phyloP scores from a whole-genome alignment of 2,329 filamentous ascomycete genomes.

The Trichophyton equinum region DNA sequence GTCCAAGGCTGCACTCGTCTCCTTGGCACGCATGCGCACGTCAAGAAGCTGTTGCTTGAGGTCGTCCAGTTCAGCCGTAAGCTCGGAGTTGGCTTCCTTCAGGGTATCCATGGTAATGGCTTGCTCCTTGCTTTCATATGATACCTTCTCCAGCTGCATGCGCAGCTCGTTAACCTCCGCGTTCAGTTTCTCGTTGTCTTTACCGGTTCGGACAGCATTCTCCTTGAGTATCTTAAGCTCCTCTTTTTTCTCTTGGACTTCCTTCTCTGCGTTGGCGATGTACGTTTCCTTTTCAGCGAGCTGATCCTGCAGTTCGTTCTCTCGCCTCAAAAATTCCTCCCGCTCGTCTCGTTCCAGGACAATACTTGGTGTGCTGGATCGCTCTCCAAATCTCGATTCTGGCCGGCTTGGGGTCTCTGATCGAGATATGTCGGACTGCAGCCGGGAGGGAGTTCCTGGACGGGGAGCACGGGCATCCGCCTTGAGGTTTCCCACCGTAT shows the following conservation, averaged over 20 bases:
- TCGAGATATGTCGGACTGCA: constrained; percentile 33
- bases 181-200: constrained; percentile 78
- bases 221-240: constrained; percentile 79
- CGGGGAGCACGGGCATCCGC: constrained; percentile 34
- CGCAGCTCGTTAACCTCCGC: constrained; percentile 83
- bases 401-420: constrained; percentile 50
- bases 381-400: constrained; percentile 60
- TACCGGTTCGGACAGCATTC: constrained; percentile 66
- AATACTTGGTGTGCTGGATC: constrained; percentile 74
- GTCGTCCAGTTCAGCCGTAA: constrained; percentile 84
- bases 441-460: constrained; percentile 30
- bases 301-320: constrained; percentile 96
- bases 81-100: constrained; percentile 88
- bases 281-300: constrained; percentile 82
- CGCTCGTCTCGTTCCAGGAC: constrained; percentile 90
- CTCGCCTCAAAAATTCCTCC: constrained; percentile 85
- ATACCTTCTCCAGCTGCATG: constrained; percentile 92
- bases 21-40: constrained; percentile 91
- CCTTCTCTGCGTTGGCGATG: constrained; percentile 66
- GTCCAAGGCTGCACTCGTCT: constrained; percentile 76
- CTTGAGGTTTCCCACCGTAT: constrained; percentile 39
- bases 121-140: constrained; percentile 92
- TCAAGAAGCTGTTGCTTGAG: constrained; percentile 93
- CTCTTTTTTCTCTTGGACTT: constrained; percentile 68
- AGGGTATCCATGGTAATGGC: constrained; percentile 95